phyloP scores from a whole-genome alignment of 176 grass and related monocot species.

The Dendrocalamus sinicus region DNA sequence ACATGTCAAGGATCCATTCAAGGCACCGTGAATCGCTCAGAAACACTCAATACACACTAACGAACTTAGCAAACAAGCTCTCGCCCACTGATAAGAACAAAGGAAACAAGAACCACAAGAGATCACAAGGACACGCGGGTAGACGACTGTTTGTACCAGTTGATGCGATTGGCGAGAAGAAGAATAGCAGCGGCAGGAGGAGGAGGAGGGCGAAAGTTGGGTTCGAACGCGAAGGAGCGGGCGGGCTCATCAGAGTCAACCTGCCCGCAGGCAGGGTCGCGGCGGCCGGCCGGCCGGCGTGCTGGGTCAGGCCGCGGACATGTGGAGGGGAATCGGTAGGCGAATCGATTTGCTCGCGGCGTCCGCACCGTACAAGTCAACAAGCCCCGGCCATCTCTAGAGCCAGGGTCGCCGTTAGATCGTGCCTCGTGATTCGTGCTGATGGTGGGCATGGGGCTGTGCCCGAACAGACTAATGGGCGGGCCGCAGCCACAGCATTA shows the following conservation, averaged over 20 bases:
- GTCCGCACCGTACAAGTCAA: constrained; percentile 20
- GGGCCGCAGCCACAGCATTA: background rate
- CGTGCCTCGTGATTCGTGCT: background rate
- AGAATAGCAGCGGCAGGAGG: background rate
- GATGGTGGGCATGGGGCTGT: background rate
- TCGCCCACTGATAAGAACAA: background rate
- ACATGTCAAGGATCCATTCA: constrained; percentile 14
- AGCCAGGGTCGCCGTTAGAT: background rate
- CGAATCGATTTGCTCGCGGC: constrained; percentile 27
- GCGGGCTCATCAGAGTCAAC: constrained; percentile 30
- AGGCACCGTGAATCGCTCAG: background rate
- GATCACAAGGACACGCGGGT: background rate
- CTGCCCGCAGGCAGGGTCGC: constrained; percentile 18
- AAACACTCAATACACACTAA: too few relatives aligned
- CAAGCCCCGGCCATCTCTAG: background rate
- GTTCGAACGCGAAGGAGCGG: background rate
- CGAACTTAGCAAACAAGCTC: background rate
- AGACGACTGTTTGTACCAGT: constrained; percentile 45
- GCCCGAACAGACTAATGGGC: background rate
- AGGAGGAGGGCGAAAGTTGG: background rate
- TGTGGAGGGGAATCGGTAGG: background rate
- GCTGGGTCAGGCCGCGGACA: background rate
- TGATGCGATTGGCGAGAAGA: constrained; percentile 30
- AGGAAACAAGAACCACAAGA: constrained; percentile 2
- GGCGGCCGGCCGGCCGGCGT: constrained; percentile 26